These are phyloP conservation scores for Wickerhamomyces alni DNA, from an alignment of 805 yeast genomes.

Conservation along the genomic window DNA sequence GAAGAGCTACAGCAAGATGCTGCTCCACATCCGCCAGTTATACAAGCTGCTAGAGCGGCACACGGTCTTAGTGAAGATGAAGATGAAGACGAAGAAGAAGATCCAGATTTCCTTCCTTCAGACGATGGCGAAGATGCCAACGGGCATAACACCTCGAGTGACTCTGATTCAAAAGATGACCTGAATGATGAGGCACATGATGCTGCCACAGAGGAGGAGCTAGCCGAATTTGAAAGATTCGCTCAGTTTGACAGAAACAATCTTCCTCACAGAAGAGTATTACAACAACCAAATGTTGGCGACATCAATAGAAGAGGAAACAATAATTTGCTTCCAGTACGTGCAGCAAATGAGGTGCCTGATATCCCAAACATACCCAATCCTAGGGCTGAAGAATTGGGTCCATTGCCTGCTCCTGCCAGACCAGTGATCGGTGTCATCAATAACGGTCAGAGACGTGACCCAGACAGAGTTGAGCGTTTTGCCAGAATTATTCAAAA, in stretches of 20 bases:
- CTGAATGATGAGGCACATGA: constrained; percentile 6
- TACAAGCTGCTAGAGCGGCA: no score
- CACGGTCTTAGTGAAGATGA: no score
- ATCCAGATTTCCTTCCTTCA: constrained; percentile 25
- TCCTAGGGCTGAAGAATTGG: constrained; percentile 7
- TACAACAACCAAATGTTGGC: no score
- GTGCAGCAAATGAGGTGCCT: constrained; percentile 6
- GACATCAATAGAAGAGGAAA: no score
- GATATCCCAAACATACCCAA: constrained; percentile 10
- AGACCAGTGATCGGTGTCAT: constrained; percentile 1
- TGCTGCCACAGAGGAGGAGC: constrained; percentile 10
- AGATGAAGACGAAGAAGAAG: constrained; percentile 8
- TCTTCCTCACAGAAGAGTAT: no score
- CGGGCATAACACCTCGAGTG: constrained; percentile 1
- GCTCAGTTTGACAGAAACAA: constrained; percentile 12
- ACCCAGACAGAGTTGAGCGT: no score
- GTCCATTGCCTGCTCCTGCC: constrained; percentile 11
- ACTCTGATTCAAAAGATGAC: no score
- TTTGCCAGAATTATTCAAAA: no score
- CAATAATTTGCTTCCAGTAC: no score
- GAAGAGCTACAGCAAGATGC: no score
- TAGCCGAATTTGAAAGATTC: constrained; percentile 12
- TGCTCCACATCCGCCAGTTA: no score
- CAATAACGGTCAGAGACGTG: neutral
- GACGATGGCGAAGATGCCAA: constrained; percentile 14